Evolutionary conservation across 257 asterid species (phyloP).

Genomic region (Petunia secreta): DNA sequence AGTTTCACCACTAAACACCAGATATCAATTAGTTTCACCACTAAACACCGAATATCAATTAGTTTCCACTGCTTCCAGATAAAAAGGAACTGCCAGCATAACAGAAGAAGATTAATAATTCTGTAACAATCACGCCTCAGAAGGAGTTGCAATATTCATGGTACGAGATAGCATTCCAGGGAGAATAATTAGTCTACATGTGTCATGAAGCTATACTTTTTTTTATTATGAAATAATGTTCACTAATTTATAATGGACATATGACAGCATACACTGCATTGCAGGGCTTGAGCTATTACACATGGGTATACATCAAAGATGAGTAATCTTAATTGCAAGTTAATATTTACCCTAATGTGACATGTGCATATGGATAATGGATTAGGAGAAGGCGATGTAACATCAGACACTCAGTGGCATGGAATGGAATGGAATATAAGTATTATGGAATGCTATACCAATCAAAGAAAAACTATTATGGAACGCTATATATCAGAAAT

Average conservation of each 20-base stretch:
- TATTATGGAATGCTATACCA: background rate
- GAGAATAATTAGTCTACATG: constrained; percentile 11
- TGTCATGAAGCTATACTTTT: background rate
- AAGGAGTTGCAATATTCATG: constrained; percentile 9
- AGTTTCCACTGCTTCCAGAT: background rate
- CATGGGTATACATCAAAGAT: background rate
- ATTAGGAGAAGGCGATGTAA: background rate
- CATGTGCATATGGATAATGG: background rate
- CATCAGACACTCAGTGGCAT: background rate
- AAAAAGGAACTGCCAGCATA: background rate
- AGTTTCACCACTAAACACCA: background rate
- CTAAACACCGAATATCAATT: background rate
- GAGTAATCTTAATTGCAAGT: background rate
- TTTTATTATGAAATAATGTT: background rate
- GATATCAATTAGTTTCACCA: background rate
- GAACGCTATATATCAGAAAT: background rate
- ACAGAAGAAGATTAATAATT: background rate
- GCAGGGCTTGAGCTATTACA: background rate
- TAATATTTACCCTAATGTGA: background rate
- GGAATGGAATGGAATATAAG: background rate
- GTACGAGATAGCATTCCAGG: background rate
- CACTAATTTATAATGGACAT: background rate
- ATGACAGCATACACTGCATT: background rate
- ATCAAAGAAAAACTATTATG: background rate
- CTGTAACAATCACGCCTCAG: background rate